Evolutionary conservation across 352 stramenopile species (phyloP).

Genomic region (Globisporangium mamillatum): DNA sequence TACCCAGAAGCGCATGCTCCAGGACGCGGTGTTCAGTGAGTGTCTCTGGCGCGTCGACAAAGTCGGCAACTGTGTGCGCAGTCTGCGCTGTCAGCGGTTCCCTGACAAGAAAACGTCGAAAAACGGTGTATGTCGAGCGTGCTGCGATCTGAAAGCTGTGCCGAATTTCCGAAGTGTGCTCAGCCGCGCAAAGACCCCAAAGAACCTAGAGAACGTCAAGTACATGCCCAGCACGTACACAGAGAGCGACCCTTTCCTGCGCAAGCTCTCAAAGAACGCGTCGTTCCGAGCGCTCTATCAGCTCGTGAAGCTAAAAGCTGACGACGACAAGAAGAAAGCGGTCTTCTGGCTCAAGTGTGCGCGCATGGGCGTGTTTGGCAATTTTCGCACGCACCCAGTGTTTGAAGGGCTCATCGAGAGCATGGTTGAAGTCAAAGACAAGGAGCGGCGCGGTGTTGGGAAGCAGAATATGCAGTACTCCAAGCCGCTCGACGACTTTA

Average conservation of each 20-base stretch:
- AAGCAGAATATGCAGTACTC: constrained; percentile 88
- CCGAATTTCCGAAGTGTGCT: constrained; percentile 78
- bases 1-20: constrained; percentile 50
- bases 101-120: constrained; percentile 28
- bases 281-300: constrained; percentile 68
- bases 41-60: constrained; percentile 83
- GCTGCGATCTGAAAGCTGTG: constrained; percentile 57
- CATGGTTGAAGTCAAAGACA: constrained; percentile 84
- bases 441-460: constrained; percentile 70
- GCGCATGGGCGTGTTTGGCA: constrained; percentile 68
- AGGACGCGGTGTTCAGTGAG: constrained; percentile 76
- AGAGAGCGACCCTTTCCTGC: constrained; percentile 73
- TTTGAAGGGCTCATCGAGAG: constrained; percentile 77
- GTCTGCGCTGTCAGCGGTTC: constrained; percentile 57
- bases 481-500: constrained; percentile 65
- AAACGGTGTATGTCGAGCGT: constrained; percentile 61
- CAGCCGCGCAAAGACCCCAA: constrained; percentile 62
- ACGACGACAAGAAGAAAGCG: constrained; percentile 36
- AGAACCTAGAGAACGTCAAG: constrained; percentile 80
- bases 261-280: constrained; percentile 76
- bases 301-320: constrained; percentile 38
- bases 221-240: constrained; percentile 75
- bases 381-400: constrained; percentile 66
- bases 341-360: constrained; percentile 73
- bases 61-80: constrained; percentile 65